phyloP scores from a whole-genome alignment of 495 filamentous ascomycete species.

The Annulohypoxylon stygium region DNA sequence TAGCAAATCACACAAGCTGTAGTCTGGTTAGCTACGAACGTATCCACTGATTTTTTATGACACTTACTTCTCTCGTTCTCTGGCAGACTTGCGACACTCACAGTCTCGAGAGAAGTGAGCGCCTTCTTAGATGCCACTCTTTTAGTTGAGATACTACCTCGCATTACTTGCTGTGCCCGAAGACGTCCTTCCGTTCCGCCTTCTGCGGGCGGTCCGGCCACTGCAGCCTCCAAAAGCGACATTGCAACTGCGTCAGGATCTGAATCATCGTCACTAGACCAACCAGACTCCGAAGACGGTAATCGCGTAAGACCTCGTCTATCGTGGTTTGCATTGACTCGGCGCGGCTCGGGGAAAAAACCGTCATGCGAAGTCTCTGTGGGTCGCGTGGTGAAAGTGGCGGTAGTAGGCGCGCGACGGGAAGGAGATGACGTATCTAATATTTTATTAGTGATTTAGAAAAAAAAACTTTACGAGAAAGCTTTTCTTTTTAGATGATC shows the following conservation, averaged over 20 bases:
- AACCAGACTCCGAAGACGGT: constrained; percentile 27
- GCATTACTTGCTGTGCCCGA: constrained; percentile 54
- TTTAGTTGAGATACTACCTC: constrained; percentile 57
- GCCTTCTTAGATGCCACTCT: constrained; percentile 62
- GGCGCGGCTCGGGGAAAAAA: constrained; percentile 15
- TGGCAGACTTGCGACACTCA: constrained; percentile 57
- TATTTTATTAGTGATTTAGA: constrained; percentile 9
- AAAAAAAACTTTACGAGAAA: too few relatives aligned
- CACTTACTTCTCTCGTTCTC: constrained; percentile 64
- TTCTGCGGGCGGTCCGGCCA: constrained; percentile 19
- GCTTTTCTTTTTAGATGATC: background rate
- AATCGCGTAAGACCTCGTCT: constrained; percentile 27
- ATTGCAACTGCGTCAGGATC: constrained; percentile 36
- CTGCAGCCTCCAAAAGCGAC: constrained; percentile 32
- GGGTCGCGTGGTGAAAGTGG: background rate
- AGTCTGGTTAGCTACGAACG: constrained; percentile 22
- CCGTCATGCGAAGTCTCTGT: constrained; percentile 1
- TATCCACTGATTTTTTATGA: background rate
- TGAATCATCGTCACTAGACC: constrained; percentile 42
- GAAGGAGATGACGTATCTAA: constrained; percentile 34
- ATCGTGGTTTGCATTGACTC: constrained; percentile 17
- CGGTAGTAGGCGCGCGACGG: constrained; percentile 11
- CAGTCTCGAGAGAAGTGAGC: constrained; percentile 59
- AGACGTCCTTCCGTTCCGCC: constrained; percentile 49
- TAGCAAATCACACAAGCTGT: constrained; percentile 70